Percentiles rank a stretch among this genome's conserved stretches.
phyloP scores from a whole-genome alignment of 2,329 filamentous ascomycete species.

The Tolypocladium sp. region DNA sequence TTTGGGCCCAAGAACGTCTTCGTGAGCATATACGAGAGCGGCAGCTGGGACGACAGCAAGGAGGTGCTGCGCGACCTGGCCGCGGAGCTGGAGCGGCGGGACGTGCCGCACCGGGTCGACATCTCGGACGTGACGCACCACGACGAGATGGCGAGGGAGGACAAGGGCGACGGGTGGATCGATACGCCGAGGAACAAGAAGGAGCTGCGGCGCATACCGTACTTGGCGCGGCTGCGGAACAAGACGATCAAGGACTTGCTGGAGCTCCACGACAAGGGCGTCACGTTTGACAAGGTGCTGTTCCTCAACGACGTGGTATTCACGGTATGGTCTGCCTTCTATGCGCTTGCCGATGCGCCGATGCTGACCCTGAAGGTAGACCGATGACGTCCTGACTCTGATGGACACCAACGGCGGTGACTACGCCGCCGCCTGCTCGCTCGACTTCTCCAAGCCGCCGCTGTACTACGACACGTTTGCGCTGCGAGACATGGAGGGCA shows the following conservation, averaged over 20 bases:
- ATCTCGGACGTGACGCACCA: conserved; percentile 50
- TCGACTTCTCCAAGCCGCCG: conserved; percentile 48
- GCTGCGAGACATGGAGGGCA: conserved; percentile 42
- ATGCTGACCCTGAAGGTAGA: conserved; percentile 23
- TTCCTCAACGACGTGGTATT: conserved; percentile 59
- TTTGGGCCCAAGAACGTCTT: conserved; percentile 58
- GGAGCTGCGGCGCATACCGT: conserved; percentile 59
- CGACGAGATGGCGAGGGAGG: conserved; percentile 40
- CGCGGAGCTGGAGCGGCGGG: conserved; percentile 36
- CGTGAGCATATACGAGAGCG: conserved; percentile 59
- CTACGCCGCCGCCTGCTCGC: conserved; percentile 53
- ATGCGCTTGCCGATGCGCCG: too few relatives aligned
- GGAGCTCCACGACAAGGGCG: conserved; percentile 37
- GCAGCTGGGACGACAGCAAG: conserved; percentile 62
- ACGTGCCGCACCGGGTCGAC: conserved; percentile 45
- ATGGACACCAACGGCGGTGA: conserved; percentile 47
- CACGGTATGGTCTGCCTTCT: conserved; percentile 25
- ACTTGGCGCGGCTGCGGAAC: conserved; percentile 57
- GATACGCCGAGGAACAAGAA: conserved; percentile 41
- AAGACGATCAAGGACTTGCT: conserved; percentile 49
- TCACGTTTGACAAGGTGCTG: conserved; percentile 47
- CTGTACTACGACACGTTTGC: conserved; percentile 56
- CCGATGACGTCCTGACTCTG: conserved; percentile 44
- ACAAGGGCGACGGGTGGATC: conserved; percentile 51
- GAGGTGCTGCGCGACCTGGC: conserved; percentile 49